phyloP scores from a whole-genome alignment of 805 yeast genomes.

The Hanseniaspora nectarophila region DNA sequence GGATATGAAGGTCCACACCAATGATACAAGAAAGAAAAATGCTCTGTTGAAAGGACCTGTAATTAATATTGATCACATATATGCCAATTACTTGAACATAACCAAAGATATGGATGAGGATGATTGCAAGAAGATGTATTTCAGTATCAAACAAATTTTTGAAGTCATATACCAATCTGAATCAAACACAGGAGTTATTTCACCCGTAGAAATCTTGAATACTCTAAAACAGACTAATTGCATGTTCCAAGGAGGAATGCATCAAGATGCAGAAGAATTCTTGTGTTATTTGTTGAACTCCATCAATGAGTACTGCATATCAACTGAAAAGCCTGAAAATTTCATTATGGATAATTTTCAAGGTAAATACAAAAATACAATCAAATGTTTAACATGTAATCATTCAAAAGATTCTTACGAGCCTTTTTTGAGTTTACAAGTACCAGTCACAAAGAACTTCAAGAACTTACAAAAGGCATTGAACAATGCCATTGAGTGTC shows the following conservation, averaged over 20 bases:
- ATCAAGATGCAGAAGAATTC: conserved; percentile 97
- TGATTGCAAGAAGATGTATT: conserved; percentile 32
- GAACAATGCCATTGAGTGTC: conserved; percentile 69
- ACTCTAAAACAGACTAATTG: conserved; percentile 72
- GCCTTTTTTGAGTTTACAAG: conserved; percentile 70
- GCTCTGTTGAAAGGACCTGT: conserved; percentile 77
- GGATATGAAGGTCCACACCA: conserved; percentile 32
- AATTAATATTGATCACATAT: conserved; percentile 60
- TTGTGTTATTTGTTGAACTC: conserved; percentile 77
- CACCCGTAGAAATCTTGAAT: conserved; percentile 64
- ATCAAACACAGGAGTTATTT: conserved; percentile 66
- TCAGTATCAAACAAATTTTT: conserved; percentile 72
- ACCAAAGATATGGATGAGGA: conserved; percentile 4
- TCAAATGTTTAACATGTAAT: conserved; percentile 84
- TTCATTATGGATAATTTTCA: conserved; percentile 66
- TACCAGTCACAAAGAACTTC: conserved; percentile 41
- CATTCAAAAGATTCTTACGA: conserved; percentile 71
- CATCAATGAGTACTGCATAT: conserved; percentile 34
- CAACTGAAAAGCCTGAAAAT: conserved; percentile 23
- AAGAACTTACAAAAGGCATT: conserved; percentile 62
- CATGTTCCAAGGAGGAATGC: conserved; percentile 82
- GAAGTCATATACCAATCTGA: conserved; percentile 68
- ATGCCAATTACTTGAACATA: neutral
- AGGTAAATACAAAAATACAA: conserved; percentile 75
- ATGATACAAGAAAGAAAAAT: conserved; percentile 65